Conservation (phyloP, 2,329 filamentous ascomycete genomes). For the Cladosporium cucumerinum region DNA sequence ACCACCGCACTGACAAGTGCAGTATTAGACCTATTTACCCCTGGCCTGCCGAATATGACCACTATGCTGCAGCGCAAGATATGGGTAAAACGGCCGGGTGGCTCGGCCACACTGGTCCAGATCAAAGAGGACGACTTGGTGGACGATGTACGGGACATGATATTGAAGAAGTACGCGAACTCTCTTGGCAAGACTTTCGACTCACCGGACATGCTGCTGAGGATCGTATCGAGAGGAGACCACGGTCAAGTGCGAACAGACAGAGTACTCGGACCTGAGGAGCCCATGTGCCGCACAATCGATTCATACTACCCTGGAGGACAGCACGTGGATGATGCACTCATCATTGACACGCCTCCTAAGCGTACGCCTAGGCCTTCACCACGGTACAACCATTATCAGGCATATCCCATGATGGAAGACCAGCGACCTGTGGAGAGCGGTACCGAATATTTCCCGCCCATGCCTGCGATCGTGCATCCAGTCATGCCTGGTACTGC, state of each 20-base stretch:
- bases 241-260: constrained; percentile 44
- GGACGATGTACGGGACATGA: constrained; percentile 89
- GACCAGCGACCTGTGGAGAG: constrained; percentile 64
- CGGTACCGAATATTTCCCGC: constrained; percentile 79
- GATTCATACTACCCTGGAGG: constrained; percentile 83
- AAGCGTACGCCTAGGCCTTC: constrained; percentile 77
- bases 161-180: constrained; percentile 90
- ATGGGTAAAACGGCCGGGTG: constrained; percentile 86
- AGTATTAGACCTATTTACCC: constrained; percentile 33
- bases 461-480: constrained; percentile 53
- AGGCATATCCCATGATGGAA: constrained; percentile 52
- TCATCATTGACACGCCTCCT: constrained; percentile 81
- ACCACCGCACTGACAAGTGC: constrained; percentile 28
- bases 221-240: constrained; percentile 63
- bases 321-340: constrained; percentile 81
- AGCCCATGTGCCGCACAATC: constrained; percentile 72
- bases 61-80: constrained; percentile 65
- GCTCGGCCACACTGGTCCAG: constrained; percentile 81
- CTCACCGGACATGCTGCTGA: constrained; percentile 80
- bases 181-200: constrained; percentile 86
- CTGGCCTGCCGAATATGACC: constrained; percentile 26
- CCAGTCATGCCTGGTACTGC: constrained; percentile 39
- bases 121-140: constrained; percentile 86
- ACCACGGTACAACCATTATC: constrained; percentile 55
- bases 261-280: constrained; percentile 77